Percentiles rank a stretch among this genome's conserved stretches.
Evolutionary conservation across 352 stramenopile genomes (phyloP).

Genomic region (Blastocystis sp.): DNA sequence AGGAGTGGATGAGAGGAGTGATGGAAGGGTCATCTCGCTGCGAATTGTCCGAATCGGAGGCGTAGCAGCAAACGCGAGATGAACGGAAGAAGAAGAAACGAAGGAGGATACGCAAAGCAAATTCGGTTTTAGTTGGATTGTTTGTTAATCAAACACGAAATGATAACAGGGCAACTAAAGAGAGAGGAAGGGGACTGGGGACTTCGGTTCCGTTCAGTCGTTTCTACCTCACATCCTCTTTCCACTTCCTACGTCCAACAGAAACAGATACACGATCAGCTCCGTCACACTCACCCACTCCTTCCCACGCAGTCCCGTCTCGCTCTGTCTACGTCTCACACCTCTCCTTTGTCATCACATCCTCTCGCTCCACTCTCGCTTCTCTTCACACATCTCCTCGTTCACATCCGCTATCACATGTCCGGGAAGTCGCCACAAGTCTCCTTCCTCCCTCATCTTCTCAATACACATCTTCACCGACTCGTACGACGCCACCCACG

Average conservation of each 20-base stretch:
- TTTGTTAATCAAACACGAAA: not conserved
- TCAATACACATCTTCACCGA: not conserved
- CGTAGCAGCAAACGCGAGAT: not conserved
- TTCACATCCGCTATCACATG: not conserved
- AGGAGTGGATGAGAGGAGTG: not conserved
- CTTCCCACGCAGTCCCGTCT: not conserved
- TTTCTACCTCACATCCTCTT: not conserved
- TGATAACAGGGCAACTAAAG: not conserved
- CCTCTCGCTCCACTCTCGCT: not conserved
- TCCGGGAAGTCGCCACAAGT: not conserved
- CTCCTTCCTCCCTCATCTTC: not conserved
- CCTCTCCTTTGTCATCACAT: not conserved
- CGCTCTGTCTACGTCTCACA: not conserved
- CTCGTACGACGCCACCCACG: not conserved
- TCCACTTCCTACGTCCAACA: not conserved
- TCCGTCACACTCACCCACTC: not conserved
- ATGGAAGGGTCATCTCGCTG: slow-evolving; percentile 6
- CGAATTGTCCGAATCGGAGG: not conserved
- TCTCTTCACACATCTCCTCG: not conserved
- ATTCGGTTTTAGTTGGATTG: slow-evolving; percentile 1
- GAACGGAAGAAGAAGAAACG: not conserved
- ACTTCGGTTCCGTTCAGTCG: not conserved
- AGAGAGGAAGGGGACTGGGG: not conserved
- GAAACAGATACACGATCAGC: not conserved
- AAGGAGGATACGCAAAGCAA: slow-evolving; percentile 8